A percentile compares a stretch with the other conserved stretches of the same genome.
These are phyloP conservation scores for Whalleya microplaca DNA, from an alignment of 2,329 filamentous ascomycete genomes.

Conservation along the genomic window DNA sequence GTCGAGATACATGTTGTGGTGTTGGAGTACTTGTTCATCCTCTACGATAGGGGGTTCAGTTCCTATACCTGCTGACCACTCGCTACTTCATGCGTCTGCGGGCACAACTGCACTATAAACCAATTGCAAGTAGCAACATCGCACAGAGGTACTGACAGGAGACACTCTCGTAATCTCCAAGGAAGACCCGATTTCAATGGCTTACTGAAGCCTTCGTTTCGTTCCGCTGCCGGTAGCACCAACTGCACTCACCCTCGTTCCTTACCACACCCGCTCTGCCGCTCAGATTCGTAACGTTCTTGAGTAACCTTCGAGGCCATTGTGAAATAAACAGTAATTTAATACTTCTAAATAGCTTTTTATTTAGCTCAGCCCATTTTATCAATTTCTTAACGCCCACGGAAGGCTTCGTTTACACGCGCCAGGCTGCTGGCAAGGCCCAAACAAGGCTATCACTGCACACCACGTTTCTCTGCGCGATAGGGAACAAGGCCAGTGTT, in stretches of 20 bases:
- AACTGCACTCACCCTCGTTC: conserved; percentile 8
- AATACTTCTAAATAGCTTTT: conserved; percentile 1
- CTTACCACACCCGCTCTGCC: conserved; percentile 7
- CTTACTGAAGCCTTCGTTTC: conserved; percentile 8
- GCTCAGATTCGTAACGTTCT: conserved; percentile 7
- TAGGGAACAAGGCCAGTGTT: neutral
- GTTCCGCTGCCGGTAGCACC: conserved; percentile 11
- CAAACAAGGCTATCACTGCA: neutral
- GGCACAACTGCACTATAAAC: conserved; percentile 19
- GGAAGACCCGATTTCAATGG: conserved; percentile 3
- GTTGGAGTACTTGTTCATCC: conserved; percentile 10
- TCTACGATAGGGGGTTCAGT: conserved; percentile 2
- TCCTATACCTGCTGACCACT: conserved; percentile 16
- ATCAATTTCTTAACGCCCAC: neutral
- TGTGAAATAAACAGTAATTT: conserved; percentile 4
- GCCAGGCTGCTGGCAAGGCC: neutral
- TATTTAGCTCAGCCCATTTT: conserved; percentile 1
- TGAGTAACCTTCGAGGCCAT: conserved; percentile 8
- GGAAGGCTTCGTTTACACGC: neutral
- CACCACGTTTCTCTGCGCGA: neutral
- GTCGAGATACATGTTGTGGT: neutral
- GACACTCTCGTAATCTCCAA: neutral
- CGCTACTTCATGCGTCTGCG: conserved; percentile 13
- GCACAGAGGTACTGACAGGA: conserved; percentile 2
- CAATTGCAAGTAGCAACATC: conserved; percentile 17